Percentiles rank a stretch among this genome's conserved stretches.
Conservation (phyloP, 2,329 filamentous ascomycete species). For the Ustulina deusta region DNA sequence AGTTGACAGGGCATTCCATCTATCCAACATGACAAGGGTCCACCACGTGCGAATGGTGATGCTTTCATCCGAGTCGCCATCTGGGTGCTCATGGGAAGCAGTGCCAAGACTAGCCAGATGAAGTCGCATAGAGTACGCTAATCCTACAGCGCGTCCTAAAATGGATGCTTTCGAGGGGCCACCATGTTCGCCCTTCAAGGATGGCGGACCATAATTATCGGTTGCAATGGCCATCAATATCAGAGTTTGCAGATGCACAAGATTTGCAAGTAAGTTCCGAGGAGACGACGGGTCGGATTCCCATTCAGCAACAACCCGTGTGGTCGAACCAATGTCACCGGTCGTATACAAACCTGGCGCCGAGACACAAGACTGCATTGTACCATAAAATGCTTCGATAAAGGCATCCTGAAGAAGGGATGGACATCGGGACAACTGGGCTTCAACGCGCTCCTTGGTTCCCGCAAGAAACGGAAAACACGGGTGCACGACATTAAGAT, state of each 20-base stretch:
- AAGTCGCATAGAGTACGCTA: slow-evolving; percentile 74
- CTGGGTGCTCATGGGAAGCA: slow-evolving; percentile 61
- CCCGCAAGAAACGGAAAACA: slow-evolving; percentile 74
- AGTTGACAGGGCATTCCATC: slow-evolving; percentile 78
- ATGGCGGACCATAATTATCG: slow-evolving; percentile 65
- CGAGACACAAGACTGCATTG: slow-evolving; percentile 65
- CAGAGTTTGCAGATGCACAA: slow-evolving; percentile 74
- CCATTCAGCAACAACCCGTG: slow-evolving; percentile 64
- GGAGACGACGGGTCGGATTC: slow-evolving; percentile 57
- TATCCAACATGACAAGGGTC: slow-evolving; percentile 76
- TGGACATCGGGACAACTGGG: slow-evolving; percentile 68
- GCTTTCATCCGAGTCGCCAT: slow-evolving; percentile 64
- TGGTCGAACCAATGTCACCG: slow-evolving; percentile 60
- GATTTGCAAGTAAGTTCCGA: slow-evolving; percentile 57
- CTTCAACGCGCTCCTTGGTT: slow-evolving; percentile 66
- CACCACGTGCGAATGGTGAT: slow-evolving; percentile 77
- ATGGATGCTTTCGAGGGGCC: slow-evolving; percentile 66
- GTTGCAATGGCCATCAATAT: slow-evolving; percentile 75
- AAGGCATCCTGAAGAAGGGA: slow-evolving; percentile 72
- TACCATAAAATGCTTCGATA: slow-evolving; percentile 69
- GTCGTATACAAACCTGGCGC: slow-evolving; percentile 53
- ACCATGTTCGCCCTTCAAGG: slow-evolving; percentile 55
- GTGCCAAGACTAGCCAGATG: slow-evolving; percentile 58
- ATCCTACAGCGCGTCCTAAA: slow-evolving; percentile 73
- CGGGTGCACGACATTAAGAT: slow-evolving; percentile 73